Base-by-base conservation (phyloP, 1,284 basidiomycete species). In the Ceratobasidium theobromae region DNA sequence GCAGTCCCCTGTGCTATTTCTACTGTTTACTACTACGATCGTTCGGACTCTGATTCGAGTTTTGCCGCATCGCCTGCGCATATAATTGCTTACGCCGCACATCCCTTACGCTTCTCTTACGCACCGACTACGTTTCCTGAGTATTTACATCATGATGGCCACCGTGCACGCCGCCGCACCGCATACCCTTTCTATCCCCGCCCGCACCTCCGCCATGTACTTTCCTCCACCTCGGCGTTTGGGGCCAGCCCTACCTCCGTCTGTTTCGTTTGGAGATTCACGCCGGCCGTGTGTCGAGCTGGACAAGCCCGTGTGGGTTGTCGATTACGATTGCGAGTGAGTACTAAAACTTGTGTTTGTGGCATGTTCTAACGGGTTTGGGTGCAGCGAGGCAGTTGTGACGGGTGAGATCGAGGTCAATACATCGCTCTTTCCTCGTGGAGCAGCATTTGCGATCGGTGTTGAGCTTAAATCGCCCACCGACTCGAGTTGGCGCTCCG, bases 401-500 rank as follows among this genome's bases (percentile, higher is more conserved):
- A 62, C 68, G n/a, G 68, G 68, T n/a, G 68, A 69, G 40, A 69
- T 69, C 57, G 68, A 69, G 33, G 57, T 69, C 27, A 53, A 69
- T 35, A 55, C 68, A 12, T 54, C 57, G 14, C 55, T 67, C 40
- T 69, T 69, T 48, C 60, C 68, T 28, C 58, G 53, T 49, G 57
- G 49, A 32, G 66, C 66, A 21, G 54, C 65, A 30, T 69, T 69
- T 46, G 52, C 65, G 16, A 64, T 69, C 40, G 58, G 58, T 8
- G 16, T 62, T 14, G 58, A 62, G 18, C 58, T 62, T 35, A 62
- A 51, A 48, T 51, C 58, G 30, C 32, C 45, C 58, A 25, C 45
- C 6, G 58, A 38, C 33, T 32, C 55, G 12, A 33, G n/a, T 30
- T 35, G 35, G 25, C 55, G 55, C 6, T 62, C 58, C 16, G 68